A percentile compares a stretch with the other conserved stretches of the same genome.
Evolutionary conservation across 1,139 yeast genomes (phyloP).

Genomic region (Protomyces gravidus): DNA sequence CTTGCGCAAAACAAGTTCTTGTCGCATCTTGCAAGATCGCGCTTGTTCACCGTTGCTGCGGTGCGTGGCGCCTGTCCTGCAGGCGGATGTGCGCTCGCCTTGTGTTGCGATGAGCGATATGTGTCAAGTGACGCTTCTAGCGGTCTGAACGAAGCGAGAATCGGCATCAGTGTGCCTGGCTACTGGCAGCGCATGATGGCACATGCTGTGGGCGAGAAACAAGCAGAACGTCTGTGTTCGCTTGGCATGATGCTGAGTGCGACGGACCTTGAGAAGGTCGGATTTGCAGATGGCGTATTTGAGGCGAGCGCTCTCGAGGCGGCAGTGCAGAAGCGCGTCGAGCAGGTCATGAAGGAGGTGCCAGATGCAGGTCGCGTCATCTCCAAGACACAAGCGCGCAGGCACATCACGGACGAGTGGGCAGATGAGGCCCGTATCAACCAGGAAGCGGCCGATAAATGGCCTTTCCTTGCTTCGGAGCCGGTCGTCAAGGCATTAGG

Average conservation of each 20-base stretch:
- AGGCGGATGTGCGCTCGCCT: slow-evolving; percentile 24
- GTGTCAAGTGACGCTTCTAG: slow-evolving; percentile 7
- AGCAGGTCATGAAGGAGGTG: slow-evolving; percentile 9
- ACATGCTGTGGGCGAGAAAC: slow-evolving; percentile 8
- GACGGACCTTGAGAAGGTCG: neutral
- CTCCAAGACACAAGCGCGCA: slow-evolving; percentile 10
- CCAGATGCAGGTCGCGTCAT: slow-evolving; percentile 23
- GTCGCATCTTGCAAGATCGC: slow-evolving; percentile 8
- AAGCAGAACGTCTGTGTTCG: slow-evolving; percentile 20
- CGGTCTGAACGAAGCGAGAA: slow-evolving; percentile 23
- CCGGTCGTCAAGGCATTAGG: slow-evolving; percentile 24
- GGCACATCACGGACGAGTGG: slow-evolving; percentile 16
- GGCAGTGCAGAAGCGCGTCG: slow-evolving; percentile 13
- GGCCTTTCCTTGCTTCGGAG: slow-evolving; percentile 24
- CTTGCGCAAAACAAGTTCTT: slow-evolving; percentile 11
- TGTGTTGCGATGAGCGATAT: slow-evolving; percentile 23
- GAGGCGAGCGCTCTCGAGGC: neutral
- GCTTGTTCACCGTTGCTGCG: slow-evolving; percentile 22
- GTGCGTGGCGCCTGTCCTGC: slow-evolving; percentile 28
- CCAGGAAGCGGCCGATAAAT: slow-evolving; percentile 14
- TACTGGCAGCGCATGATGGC: slow-evolving; percentile 27
- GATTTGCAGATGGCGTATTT: slow-evolving; percentile 16
- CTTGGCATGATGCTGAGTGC: slow-evolving; percentile 19
- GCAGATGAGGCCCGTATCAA: slow-evolving; percentile 11
- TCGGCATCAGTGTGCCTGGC: slow-evolving; percentile 24